Evolutionary conservation across 768 basidiomycete genomes (phyloP).

Genomic region (Mycena latifolia): DNA sequence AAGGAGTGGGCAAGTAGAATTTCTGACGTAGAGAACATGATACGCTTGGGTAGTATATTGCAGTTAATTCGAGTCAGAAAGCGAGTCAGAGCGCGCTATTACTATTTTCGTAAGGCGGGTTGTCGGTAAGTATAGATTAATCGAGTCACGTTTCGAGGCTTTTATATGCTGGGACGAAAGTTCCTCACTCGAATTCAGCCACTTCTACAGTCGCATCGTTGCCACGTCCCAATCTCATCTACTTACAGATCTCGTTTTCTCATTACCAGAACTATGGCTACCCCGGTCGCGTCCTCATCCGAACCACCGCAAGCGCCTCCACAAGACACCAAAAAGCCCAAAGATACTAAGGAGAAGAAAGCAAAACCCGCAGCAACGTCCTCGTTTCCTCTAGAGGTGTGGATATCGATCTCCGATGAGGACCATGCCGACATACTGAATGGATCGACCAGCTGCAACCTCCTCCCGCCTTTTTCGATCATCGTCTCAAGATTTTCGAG

Average conservation of each 20-base stretch:
- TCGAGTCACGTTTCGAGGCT: conserved; percentile 17
- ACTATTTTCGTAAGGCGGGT: neutral
- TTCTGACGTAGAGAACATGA: too few species aligned
- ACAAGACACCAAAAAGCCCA: conserved; percentile 43
- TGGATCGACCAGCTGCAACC: conserved; percentile 74
- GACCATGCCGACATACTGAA: conserved; percentile 28
- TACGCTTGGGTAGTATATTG: too few species aligned
- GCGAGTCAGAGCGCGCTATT: neutral
- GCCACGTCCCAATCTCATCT: conserved; percentile 40
- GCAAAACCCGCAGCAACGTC: conserved; percentile 52
- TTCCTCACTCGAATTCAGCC: conserved; percentile 36
- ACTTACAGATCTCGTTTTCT: conserved; percentile 42
- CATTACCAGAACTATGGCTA: conserved; percentile 58
- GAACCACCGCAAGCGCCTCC: conserved; percentile 60
- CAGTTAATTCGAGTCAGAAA: too few species aligned
- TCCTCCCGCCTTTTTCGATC: conserved; percentile 87
- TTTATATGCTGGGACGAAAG: conserved; percentile 31
- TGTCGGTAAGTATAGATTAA: conserved; percentile 9
- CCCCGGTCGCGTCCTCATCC: conserved; percentile 67
- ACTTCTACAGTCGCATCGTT: conserved; percentile 48
- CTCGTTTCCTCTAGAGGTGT: conserved; percentile 75
- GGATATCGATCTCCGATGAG: conserved; percentile 31
- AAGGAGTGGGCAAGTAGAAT: too few species aligned
- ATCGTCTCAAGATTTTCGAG: conserved; percentile 92
- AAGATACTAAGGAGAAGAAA: conserved; percentile 61